Evolutionary conservation across 768 basidiomycete species (phyloP), one percentile per base, ranked within the genome.

Genomic region (Phaffia australis): DNA sequence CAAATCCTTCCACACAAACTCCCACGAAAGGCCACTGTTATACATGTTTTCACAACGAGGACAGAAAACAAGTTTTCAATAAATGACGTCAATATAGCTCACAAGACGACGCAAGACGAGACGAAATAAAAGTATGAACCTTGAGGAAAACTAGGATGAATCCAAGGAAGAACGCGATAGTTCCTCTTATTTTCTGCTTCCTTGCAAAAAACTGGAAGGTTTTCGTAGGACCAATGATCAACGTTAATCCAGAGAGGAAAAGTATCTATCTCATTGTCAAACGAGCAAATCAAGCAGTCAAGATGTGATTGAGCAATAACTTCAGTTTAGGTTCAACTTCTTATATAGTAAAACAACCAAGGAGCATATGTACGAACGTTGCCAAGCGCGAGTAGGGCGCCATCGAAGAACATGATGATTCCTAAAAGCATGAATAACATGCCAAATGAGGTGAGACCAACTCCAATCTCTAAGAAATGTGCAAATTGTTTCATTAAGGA

Each of bases 171-270:
- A 94, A 94, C 75, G 89, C 92, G 57, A 82, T 70, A 6, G 89
- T 72, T 55, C 95, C 95, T 21, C 95, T 84, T 70, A 97, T 78
- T 78, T 99, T 99, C 77, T 98, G 88, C 75, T 84, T 88, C 69
- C 95, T 84, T 42, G 93, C 88, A 78, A 99, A 98, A 80, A 99
- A 98, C 78, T 90, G 89, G 79, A 95, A 93, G 23, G 92, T 95
- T 80, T 97, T 98, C 70, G 88, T 85, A 8, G 92, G 91, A 5
- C 91, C 95, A 71, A 99, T 98, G 79, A 98, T 94, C 69, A 98
- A 82, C 9, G 93, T 94, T 65, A 99, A 81, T 58, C 95, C 95
- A 1, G 87, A 85, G 50, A 99, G 77, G 80, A 99, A 99, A 70
- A 98, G 83, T 72, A 98, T 83, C 94, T 95, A 67, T 6, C 15